Conservation (phyloP, 2,329 filamentous ascomycete genomes). For the Ceratocystis huliohia region DNA sequence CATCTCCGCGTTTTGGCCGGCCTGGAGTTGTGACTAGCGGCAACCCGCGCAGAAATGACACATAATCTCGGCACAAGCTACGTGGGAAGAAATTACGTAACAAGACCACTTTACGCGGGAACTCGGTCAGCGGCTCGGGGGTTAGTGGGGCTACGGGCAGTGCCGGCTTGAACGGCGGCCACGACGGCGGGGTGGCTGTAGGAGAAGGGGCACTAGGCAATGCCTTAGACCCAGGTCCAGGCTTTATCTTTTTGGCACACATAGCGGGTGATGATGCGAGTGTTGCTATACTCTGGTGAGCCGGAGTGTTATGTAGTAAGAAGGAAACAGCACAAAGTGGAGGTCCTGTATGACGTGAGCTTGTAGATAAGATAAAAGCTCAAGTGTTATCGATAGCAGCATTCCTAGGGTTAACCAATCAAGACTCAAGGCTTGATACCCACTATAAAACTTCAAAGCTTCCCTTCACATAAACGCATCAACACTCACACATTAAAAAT, state of each 20-base stretch:
- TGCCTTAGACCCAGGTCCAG: neutral
- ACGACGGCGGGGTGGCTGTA: conserved; percentile 35
- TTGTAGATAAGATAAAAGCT: neutral
- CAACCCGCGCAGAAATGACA: conserved; percentile 55
- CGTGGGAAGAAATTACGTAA: conserved; percentile 63
- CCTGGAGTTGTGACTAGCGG: conserved; percentile 66
- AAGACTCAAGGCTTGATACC: neutral
- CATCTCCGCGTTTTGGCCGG: conserved; percentile 66
- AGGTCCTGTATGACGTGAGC: neutral
- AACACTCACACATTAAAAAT: too few relatives aligned
- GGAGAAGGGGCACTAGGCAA: conserved; percentile 12
- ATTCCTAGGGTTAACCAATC: neutral
- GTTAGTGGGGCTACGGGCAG: conserved; percentile 52
- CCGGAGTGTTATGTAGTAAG: neutral
- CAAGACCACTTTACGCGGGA: conserved; percentile 54
- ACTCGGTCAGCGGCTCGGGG: conserved; percentile 40
- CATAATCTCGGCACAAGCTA: conserved; percentile 61
- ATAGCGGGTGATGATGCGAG: neutral
- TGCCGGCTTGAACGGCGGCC: conserved; percentile 59
- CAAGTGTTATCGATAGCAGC: neutral
- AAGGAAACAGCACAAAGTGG: neutral
- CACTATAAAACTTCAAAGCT: conserved; percentile 1
- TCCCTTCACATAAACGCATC: neutral
- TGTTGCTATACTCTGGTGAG: neutral
- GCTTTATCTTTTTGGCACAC: conserved; percentile 23